phyloP scores from a whole-genome alignment of 108 stramenopile species.

The Cyclotella kingstonii region DNA sequence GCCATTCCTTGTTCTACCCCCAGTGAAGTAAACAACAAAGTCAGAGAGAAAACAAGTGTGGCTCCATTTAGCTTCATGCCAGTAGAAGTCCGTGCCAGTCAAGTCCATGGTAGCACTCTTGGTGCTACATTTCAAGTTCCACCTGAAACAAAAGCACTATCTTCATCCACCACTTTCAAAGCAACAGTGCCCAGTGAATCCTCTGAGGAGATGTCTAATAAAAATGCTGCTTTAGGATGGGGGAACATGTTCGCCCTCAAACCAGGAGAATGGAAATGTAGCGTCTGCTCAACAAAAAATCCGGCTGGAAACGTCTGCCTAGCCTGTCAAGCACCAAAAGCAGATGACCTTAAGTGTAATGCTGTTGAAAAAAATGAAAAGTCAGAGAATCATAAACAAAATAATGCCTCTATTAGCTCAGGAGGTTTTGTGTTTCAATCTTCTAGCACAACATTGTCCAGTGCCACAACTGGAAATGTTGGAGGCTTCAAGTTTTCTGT shows the following conservation, averaged over 20 bases:
- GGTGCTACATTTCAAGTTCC: background rate
- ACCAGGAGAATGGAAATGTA: slow-evolving; percentile 60
- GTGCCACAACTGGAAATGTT: slow-evolving; percentile 7
- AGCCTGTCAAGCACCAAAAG: slow-evolving; percentile 40
- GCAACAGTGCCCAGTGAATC: slow-evolving; percentile 3
- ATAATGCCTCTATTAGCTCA: slow-evolving; percentile 13
- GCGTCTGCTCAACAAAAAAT: slow-evolving; percentile 33
- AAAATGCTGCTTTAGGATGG: slow-evolving; percentile 33
- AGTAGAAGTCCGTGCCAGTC: slow-evolving; percentile 18
- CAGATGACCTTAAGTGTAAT: background rate
- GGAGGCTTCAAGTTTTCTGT: slow-evolving; percentile 19
- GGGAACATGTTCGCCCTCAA: slow-evolving; percentile 32
- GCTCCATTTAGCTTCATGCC: slow-evolving; percentile 44
- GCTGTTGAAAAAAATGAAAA: background rate
- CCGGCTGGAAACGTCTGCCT: slow-evolving; percentile 18
- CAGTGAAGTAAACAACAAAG: no score
- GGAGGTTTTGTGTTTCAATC: slow-evolving; percentile 23
- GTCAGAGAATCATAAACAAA: background rate
- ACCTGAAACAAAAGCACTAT: background rate
- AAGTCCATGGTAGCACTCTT: background rate
- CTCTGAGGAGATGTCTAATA: no score
- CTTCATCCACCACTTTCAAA: slow-evolving; percentile 1
- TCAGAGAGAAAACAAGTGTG: background rate
- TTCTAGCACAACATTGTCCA: background rate
- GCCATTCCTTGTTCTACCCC: background rate